Evolutionary conservation across 768 basidiomycete genomes (phyloP).

Genomic region (Ramaria sp.): DNA sequence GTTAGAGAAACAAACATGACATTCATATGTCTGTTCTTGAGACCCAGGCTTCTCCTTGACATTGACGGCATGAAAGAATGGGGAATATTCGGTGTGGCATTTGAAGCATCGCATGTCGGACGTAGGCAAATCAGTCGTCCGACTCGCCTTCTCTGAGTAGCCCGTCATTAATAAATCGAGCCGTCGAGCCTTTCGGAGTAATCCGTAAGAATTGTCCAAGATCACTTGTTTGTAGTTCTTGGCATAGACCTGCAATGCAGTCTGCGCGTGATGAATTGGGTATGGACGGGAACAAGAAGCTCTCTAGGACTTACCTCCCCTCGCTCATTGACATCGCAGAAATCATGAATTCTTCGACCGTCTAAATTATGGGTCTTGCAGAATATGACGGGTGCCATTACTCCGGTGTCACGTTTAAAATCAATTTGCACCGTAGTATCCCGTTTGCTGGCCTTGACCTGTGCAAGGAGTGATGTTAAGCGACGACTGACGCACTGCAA

Average conservation of each 20-base stretch:
- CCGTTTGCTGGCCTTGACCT: conserved; percentile 67
- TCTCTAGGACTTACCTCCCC: conserved; percentile 46
- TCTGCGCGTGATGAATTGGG: conserved; percentile 33
- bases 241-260: conserved; percentile 82
- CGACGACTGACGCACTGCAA: conserved; percentile 18
- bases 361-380: conserved; percentile 57
- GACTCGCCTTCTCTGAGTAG: conserved; percentile 12
- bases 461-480: conserved; percentile 1
- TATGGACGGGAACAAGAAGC: not conserved
- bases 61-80: conserved; percentile 52
- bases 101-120: conserved; percentile 37
- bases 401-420: conserved; percentile 71
- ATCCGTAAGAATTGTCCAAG: conserved; percentile 63
- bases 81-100: conserved; percentile 64
- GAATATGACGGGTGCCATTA: conserved; percentile 65
- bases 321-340: conserved; percentile 77
- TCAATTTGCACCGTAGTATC: conserved; percentile 55
- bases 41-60: conserved; percentile 2
- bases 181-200: conserved; percentile 81
- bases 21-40: not conserved
- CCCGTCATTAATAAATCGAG: conserved; percentile 60
- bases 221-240: conserved; percentile 75
- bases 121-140: conserved; percentile 6
- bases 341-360: conserved; percentile 56
- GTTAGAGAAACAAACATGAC: conserved; percentile 1